Conservation (phyloP, 1,284 basidiomycete species). For the Bondarzewia mesenterica region DNA sequence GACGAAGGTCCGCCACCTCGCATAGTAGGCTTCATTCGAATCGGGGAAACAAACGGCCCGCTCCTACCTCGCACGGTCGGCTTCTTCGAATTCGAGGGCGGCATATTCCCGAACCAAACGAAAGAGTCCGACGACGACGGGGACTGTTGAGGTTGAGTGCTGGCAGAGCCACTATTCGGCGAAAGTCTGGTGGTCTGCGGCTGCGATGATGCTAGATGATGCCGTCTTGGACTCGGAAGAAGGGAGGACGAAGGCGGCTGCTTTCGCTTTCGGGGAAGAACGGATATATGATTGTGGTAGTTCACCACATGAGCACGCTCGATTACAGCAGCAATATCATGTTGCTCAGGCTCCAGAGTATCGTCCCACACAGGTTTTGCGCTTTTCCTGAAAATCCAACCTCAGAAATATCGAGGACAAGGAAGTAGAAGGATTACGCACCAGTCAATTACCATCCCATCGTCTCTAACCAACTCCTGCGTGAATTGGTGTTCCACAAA, state of each 20-base stretch:
- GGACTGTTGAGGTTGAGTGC: background rate
- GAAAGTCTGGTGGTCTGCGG: no score
- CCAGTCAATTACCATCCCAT: slow-evolving; percentile 26
- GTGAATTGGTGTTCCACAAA: background rate
- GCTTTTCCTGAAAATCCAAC: slow-evolving; percentile 13
- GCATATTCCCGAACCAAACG: background rate
- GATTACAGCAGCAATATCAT: slow-evolving; percentile 5
- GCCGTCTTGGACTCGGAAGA: background rate
- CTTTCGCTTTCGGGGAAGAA: background rate
- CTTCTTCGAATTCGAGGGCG: background rate
- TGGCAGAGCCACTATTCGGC: no score
- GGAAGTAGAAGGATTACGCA: slow-evolving; percentile 7
- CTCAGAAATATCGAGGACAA: no score
- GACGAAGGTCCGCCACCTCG: no score
- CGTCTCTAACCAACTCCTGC: slow-evolving; percentile 13
- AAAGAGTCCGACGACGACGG: background rate
- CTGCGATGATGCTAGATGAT: no score
- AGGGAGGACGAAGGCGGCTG: background rate
- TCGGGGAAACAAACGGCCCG: background rate
- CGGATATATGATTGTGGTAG: background rate
- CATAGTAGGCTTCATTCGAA: background rate
- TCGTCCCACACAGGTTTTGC: slow-evolving; percentile 15
- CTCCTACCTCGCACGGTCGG: background rate
- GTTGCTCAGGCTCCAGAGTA: slow-evolving; percentile 11
- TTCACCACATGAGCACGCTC: slow-evolving; percentile 3